These are phyloP conservation scores for Porcisia hertigi DNA, from an alignment of 208 protist genomes.

Conservation along the genomic window DNA sequence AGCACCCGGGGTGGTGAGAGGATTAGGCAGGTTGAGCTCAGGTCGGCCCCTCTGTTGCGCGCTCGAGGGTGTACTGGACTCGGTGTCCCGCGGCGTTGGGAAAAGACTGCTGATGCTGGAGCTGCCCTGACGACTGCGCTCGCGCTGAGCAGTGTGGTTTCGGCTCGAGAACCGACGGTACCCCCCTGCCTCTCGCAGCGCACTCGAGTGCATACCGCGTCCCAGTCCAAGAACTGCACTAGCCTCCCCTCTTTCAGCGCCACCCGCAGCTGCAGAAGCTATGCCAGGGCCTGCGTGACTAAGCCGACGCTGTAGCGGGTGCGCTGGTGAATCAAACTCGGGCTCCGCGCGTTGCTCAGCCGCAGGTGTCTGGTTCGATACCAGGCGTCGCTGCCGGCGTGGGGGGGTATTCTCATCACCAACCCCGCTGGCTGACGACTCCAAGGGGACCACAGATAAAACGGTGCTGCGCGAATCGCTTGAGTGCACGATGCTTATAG, in stretches of 20 bases:
- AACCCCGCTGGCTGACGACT: neutral
- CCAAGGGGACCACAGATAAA: neutral
- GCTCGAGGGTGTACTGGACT: neutral
- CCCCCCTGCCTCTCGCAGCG: neutral
- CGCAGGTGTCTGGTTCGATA: neutral
- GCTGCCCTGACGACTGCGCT: neutral
- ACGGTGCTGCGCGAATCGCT: neutral
- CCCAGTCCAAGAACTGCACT: constrained; percentile 2
- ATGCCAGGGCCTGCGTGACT: neutral
- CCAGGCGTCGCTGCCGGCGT: neutral
- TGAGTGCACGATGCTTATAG: neutral
- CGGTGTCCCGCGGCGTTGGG: neutral
- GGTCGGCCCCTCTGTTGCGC: neutral
- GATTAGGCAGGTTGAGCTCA: too few species aligned
- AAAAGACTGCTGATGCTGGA: neutral
- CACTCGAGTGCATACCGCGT: neutral
- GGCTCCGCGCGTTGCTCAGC: neutral
- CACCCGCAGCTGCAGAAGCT: neutral
- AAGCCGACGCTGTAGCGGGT: neutral
- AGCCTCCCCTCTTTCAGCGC: neutral
- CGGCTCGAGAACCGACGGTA: constrained; percentile 7
- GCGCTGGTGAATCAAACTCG: neutral
- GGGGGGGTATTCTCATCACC: neutral
- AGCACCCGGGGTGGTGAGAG: neutral
- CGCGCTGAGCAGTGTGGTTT: constrained; percentile 3